Evolutionary conservation across 2,329 filamentous ascomycete species (phyloP).

Genomic region (Aspergillaceae sp.): DNA sequence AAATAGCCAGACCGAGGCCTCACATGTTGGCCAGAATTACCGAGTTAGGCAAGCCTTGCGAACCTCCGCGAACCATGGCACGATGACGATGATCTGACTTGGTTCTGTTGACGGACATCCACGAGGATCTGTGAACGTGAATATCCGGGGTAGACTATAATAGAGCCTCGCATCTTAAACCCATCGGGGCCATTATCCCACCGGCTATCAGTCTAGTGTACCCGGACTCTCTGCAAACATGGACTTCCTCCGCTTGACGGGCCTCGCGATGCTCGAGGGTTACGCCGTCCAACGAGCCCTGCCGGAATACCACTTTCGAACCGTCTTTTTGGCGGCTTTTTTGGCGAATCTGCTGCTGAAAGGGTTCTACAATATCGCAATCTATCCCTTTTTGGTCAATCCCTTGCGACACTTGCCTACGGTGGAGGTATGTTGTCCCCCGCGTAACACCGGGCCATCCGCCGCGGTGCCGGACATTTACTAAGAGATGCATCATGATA

Average conservation of each 20-base stretch:
- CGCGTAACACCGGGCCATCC: conserved; percentile 1
- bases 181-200: neutral
- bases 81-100: no score
- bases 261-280: conserved; percentile 19
- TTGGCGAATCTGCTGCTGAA: conserved; percentile 18
- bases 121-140: no score
- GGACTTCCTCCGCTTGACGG: conserved; percentile 7
- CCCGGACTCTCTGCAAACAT: conserved; percentile 2
- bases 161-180: no score
- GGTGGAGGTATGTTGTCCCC: conserved; percentile 27
- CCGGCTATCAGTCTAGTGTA: no score
- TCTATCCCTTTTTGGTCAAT: conserved; percentile 45
- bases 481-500: no score
- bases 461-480: conserved; percentile 4
- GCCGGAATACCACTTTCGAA: conserved; percentile 16
- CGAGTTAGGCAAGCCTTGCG: conserved; percentile 2
- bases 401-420: conserved; percentile 44
- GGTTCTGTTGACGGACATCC: no score
- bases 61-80: neutral
- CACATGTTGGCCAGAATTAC: neutral
- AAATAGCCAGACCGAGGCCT: neutral
- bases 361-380: conserved; percentile 31
- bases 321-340: conserved; percentile 13
- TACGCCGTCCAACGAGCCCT: conserved; percentile 22
- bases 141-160: no score